Evolutionary conservation across 2,329 filamentous ascomycete genomes (phyloP).

Genomic region (Verticillium zaregamsianum): DNA sequence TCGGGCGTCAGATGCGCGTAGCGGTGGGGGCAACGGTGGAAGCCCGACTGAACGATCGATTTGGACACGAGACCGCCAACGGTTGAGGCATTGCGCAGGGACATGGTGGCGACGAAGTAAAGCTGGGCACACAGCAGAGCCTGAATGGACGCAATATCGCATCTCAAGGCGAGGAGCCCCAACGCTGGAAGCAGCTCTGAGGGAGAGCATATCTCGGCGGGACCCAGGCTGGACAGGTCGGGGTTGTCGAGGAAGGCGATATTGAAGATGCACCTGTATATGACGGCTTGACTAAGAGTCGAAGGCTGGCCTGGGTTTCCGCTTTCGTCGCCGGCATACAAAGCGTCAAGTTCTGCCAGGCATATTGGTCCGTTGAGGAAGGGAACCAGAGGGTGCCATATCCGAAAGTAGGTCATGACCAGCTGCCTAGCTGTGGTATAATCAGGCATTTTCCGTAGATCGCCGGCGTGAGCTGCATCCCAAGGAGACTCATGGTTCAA

Average conservation of each 20-base stretch:
- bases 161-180: conserved; percentile 30
- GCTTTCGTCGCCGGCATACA: background rate
- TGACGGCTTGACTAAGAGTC: conserved; percentile 26
- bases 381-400: conserved; percentile 49
- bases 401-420: conserved; percentile 43
- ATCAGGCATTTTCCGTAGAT: conserved; percentile 1
- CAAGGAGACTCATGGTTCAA: background rate
- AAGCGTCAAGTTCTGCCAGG: conserved; percentile 34
- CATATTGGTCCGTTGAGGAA: conserved; percentile 47
- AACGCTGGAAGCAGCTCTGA: conserved; percentile 25
- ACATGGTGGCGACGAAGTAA: conserved; percentile 42
- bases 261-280: conserved; percentile 47
- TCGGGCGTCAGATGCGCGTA: conserved; percentile 36
- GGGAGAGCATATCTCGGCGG: conserved; percentile 1
- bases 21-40: conserved; percentile 47
- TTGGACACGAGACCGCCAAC: conserved; percentile 42
- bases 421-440: conserved; percentile 27
- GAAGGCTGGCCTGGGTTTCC: background rate
- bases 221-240: conserved; percentile 18
- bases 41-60: conserved; percentile 42
- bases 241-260: conserved; percentile 30
- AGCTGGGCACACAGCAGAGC: conserved; percentile 43
- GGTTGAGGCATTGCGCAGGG: conserved; percentile 42
- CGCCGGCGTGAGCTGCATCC: background rate
- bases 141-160: conserved; percentile 41